Evolutionary conservation across 208 protist genomes (phyloP).

Genomic region (Acanthamoeba triangularis): DNA sequence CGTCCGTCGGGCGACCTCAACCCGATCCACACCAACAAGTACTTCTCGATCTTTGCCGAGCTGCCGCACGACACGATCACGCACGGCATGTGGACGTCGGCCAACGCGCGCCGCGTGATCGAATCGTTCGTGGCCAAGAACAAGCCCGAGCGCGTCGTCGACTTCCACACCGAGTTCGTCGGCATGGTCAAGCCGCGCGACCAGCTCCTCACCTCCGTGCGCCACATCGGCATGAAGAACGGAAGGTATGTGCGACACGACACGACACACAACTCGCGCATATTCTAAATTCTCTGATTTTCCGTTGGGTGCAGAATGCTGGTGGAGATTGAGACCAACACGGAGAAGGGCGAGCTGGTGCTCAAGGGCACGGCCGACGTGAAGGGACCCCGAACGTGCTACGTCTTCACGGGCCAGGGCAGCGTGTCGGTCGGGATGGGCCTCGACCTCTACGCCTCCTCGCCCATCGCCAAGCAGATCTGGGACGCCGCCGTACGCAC

Average conservation of each 20-base stretch:
- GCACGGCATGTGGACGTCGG: slow-evolving; percentile 92
- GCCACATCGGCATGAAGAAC: slow-evolving; percentile 90
- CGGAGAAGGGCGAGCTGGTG: slow-evolving; percentile 77
- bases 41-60: slow-evolving; percentile 87
- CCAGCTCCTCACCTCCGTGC: slow-evolving; percentile 84
- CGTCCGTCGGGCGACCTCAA: slow-evolving; percentile 91
- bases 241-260: slow-evolving; percentile 84
- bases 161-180: slow-evolving; percentile 87
- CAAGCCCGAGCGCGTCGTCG: slow-evolving; percentile 81
- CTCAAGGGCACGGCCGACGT: slow-evolving; percentile 89
- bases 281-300: not conserved
- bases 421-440: slow-evolving; percentile 87
- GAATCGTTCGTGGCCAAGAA: slow-evolving; percentile 87
- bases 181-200: slow-evolving; percentile 91
- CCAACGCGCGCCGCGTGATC: slow-evolving; percentile 84
- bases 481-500: slow-evolving; percentile 84
- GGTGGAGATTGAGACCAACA: slow-evolving; percentile 70
- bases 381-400: slow-evolving; percentile 86
- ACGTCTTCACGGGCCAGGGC: slow-evolving; percentile 93
- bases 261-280: slow-evolving; percentile 76
- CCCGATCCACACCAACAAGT: slow-evolving; percentile 91
- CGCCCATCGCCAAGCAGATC: slow-evolving; percentile 83
- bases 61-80: slow-evolving; percentile 90
- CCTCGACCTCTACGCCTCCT: slow-evolving; percentile 92
- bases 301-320: not conserved